These are phyloP conservation scores for Plectosphaerella plurivora DNA, from an alignment of 2,329 filamentous ascomycete genomes.

Conservation along the genomic window DNA sequence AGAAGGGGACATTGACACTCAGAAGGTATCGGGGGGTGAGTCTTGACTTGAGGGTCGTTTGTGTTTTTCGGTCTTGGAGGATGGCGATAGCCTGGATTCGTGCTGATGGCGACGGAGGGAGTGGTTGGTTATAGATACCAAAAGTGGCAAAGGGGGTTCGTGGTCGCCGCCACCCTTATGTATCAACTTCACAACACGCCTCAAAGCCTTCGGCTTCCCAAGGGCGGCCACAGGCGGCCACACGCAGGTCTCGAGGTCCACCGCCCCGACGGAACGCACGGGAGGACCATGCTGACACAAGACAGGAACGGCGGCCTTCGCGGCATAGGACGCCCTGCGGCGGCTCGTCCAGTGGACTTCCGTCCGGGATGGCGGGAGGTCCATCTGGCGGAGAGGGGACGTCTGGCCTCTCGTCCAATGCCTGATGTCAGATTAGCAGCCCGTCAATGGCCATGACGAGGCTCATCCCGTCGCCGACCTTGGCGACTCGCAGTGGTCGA, in stretches of 20 bases:
- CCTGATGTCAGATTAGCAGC: background rate
- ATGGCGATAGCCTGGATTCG: background rate
- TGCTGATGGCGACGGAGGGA: background rate
- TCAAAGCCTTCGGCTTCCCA: too few species aligned
- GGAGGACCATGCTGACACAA: too few species aligned
- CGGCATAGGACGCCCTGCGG: too few species aligned
- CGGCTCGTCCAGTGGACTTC: too few species aligned
- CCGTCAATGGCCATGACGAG: background rate
- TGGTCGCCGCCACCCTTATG: background rate
- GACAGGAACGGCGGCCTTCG: too few species aligned
- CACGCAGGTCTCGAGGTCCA: too few species aligned
- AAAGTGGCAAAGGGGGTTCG: background rate
- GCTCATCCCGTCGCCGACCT: constrained; percentile 2
- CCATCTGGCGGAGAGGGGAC: constrained; percentile 1
- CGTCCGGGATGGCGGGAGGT: background rate
- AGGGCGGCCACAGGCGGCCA: too few species aligned
- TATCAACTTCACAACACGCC: background rate
- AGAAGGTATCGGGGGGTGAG: constrained; percentile 8
- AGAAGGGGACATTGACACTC: constrained; percentile 52
- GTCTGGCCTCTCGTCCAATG: constrained; percentile 4
- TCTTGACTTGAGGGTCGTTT: background rate
- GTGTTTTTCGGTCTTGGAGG: background rate
- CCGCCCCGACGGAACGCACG: too few species aligned
- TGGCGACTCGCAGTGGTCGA: constrained; percentile 2
- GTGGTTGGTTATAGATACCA: background rate